Evolutionary conservation across 352 stramenopile species (phyloP), one percentile per base, ranked within the genome.

Genomic region (Pythium insidiosum): DNA sequence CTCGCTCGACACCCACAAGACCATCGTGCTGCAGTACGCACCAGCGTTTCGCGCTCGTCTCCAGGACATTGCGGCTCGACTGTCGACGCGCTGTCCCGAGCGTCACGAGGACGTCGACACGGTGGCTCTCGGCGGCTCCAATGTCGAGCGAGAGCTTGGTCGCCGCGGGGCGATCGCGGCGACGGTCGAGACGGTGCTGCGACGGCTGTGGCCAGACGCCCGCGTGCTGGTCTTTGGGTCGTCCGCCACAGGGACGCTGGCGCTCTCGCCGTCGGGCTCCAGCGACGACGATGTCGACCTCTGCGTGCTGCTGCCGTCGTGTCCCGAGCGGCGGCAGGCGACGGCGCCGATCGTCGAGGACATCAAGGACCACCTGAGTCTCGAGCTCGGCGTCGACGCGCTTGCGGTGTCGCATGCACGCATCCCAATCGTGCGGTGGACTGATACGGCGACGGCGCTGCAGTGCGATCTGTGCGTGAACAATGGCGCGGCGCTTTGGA

Each of bases 401-500:
- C 5, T 78, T 11, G 68, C 68, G 1, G 59, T 81, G 30, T 54
- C 55, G 25, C 50, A 61, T 9, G 79, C 79, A 12, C 80, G 80
- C 13, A 63, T 92, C 15, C 80, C 80, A 11, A 85, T 91, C 43
- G 65, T 86, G 11, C 68, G 80, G 25, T 83, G 67, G 35, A 54
- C 33, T 11, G 75, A 88, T 22, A 42, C 69, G 12, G 23, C 28
- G 12, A 65, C 62, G 1, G 25, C 45, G 0, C 34, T 90, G 11
- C 53, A 60, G 23, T 87, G 78, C 31, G 80, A 93, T 38, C 40
- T 93, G 4, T 90, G 74, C 24, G 57, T 93, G 39, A 93, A 93
- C 54, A 93, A 93, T 49, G 20, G 82, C n/a, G 38, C 80, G 4
- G 77, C 80, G 15, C 47, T 93, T 10, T 93, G 73, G 75, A 93